Conservation (phyloP, 202 grass and related monocot species). For the Alloteropsis angusta region DNA sequence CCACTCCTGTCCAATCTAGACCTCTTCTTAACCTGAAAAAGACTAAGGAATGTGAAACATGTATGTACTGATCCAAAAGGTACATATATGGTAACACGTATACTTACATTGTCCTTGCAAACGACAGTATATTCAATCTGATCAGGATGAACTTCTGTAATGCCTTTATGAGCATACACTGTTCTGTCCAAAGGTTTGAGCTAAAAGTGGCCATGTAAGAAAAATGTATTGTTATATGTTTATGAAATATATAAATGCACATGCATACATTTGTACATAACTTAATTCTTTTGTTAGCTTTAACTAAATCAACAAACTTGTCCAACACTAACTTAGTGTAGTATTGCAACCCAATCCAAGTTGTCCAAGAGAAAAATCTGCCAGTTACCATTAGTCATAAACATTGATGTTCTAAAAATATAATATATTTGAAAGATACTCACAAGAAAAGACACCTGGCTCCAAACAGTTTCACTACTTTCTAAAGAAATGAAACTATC, state of each 20-base stretch:
- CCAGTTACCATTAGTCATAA: too few species aligned
- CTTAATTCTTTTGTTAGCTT: background rate
- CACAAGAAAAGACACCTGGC: too few species aligned
- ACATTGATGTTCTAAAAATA: too few species aligned
- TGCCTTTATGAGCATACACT: background rate
- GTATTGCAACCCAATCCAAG: too few species aligned
- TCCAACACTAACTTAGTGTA: background rate
- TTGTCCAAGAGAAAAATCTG: too few species aligned
- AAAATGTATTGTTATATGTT: background rate
- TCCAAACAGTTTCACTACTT: too few species aligned
- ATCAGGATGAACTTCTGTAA: background rate
- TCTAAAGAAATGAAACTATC: too few species aligned
- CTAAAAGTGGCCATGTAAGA: background rate
- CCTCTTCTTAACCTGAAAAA: background rate
- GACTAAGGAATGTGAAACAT: background rate
- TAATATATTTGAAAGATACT: too few species aligned
- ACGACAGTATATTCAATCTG: background rate
- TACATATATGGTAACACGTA: background rate
- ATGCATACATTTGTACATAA: slow-evolving; percentile 6
- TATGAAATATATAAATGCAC: background rate
- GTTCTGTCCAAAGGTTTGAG: background rate
- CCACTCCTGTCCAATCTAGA: background rate
- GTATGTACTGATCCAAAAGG: background rate
- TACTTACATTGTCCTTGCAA: background rate
- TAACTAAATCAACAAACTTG: background rate